Conservation (phyloP, 306 rosid species). For the Canavalia ensiformis region DNA sequence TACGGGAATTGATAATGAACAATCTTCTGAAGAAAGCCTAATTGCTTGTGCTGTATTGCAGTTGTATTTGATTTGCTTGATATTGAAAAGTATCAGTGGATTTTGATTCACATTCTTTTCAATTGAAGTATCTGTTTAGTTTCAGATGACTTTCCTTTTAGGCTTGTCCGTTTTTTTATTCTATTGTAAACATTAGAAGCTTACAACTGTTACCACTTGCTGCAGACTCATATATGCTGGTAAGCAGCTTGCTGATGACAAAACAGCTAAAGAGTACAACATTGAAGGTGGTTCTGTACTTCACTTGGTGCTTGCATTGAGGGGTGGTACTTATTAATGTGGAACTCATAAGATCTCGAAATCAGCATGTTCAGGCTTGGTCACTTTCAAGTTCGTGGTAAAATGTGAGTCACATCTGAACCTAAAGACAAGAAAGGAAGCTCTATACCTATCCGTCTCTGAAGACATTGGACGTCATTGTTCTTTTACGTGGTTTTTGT, state of each 20-base stretch:
- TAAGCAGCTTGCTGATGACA: conserved; percentile 97
- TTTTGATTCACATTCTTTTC: neutral
- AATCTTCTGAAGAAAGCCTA: conserved; percentile 25
- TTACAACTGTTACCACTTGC: conserved; percentile 26
- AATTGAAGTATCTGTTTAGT: conserved; percentile 1
- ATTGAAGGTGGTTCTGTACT: conserved; percentile 99
- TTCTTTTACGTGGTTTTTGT: conserved; percentile 40
- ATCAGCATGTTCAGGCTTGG: conserved; percentile 45
- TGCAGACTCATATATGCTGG: conserved; percentile 98
- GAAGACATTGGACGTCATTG: conserved; percentile 21
- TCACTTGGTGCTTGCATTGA: conserved; percentile 92
- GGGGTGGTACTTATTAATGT: conserved; percentile 71
- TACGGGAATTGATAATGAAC: conserved; percentile 13
- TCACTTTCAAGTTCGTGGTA: conserved; percentile 41
- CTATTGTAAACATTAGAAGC: conserved; percentile 25
- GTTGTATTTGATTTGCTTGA: conserved; percentile 10
- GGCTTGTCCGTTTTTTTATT: neutral
- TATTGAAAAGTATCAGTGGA: neutral
- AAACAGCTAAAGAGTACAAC: conserved; percentile 97
- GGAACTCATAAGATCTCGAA: neutral
- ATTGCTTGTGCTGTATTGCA: conserved; percentile 1
- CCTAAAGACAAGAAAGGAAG: conserved; percentile 45
- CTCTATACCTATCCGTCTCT: conserved; percentile 37
- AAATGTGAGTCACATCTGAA: conserved; percentile 50
- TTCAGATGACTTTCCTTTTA: conserved; percentile 12